These are phyloP conservation scores for Dryadomyces sulphureus DNA, from an alignment of 2,329 filamentous ascomycete species.

Conservation along the genomic window DNA sequence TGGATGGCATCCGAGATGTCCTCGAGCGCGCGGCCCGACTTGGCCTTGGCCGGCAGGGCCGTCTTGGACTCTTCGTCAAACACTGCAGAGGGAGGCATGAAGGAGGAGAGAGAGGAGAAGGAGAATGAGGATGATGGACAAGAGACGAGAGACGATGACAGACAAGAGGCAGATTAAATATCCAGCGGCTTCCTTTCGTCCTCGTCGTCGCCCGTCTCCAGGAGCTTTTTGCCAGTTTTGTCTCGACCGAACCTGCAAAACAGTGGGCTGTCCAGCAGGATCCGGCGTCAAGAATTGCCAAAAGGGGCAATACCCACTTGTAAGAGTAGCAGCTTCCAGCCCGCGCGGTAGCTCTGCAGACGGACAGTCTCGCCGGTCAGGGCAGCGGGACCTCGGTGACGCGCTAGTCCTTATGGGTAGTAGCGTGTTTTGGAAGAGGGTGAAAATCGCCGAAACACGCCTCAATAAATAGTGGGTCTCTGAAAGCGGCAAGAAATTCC, in stretches of 20 bases:
- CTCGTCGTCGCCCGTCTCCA: not conserved
- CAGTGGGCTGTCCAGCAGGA: not conserved
- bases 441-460: too few species aligned
- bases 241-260: not conserved
- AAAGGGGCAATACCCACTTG: not conserved
- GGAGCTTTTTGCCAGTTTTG: not conserved
- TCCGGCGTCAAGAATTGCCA: constrained; percentile 5
- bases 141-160: not conserved
- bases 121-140: not conserved
- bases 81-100: constrained; percentile 17
- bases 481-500: not conserved
- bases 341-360: too few species aligned
- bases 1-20: constrained; percentile 21
- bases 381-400: too few species aligned
- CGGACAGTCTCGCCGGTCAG: too few species aligned
- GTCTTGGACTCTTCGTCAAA: constrained; percentile 10
- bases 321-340: not conserved
- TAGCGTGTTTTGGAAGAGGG: too few species aligned
- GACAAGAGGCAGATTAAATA: too few species aligned
- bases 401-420: too few species aligned
- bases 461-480: too few species aligned
- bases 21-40: constrained; percentile 16
- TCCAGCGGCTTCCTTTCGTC: not conserved
- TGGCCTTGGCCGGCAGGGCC: not conserved
- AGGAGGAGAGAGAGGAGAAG: constrained; percentile 1